Conservation (phyloP, 2,329 filamentous ascomycete species). For the Monilinia fructigena region DNA sequence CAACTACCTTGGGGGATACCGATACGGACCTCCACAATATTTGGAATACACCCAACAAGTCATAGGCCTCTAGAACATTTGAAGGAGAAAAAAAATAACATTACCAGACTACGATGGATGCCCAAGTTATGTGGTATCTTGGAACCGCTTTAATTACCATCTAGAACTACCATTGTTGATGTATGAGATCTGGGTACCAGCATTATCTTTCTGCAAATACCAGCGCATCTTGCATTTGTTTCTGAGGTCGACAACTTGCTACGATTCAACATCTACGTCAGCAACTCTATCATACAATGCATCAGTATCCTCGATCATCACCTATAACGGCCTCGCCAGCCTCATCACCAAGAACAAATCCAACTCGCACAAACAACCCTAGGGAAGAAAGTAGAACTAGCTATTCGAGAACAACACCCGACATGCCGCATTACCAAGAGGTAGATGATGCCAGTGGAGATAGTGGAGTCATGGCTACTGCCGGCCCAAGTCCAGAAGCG, state of each 20-base stretch:
- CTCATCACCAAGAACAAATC: constrained; percentile 69
- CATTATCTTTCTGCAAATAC: constrained; percentile 30
- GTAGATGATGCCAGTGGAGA: constrained; percentile 49
- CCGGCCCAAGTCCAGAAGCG: constrained; percentile 61
- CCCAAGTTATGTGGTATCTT: constrained; percentile 40
- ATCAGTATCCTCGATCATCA: constrained; percentile 80
- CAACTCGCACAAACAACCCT: constrained; percentile 69
- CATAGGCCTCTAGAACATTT: constrained; percentile 6
- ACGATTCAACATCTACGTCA: constrained; percentile 27
- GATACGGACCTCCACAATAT: background rate
- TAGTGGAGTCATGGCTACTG: constrained; percentile 44
- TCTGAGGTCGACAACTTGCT: constrained; percentile 30
- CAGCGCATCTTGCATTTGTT: constrained; percentile 25
- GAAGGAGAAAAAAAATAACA: constrained; percentile 9
- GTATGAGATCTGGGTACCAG: constrained; percentile 28
- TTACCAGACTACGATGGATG: constrained; percentile 38
- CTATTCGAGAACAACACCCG: constrained; percentile 44
- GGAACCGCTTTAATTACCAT: constrained; percentile 34
- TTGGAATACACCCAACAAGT: background rate
- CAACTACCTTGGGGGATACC: constrained; percentile 7
- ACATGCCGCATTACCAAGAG: constrained; percentile 51
- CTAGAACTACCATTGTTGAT: constrained; percentile 35
- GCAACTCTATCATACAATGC: constrained; percentile 57
- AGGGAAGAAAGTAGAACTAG: constrained; percentile 60
- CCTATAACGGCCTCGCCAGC: constrained; percentile 72